Evolutionary conservation across 148 eudicot genomes (phyloP).

Genomic region (Hydrangea macrophylla): DNA sequence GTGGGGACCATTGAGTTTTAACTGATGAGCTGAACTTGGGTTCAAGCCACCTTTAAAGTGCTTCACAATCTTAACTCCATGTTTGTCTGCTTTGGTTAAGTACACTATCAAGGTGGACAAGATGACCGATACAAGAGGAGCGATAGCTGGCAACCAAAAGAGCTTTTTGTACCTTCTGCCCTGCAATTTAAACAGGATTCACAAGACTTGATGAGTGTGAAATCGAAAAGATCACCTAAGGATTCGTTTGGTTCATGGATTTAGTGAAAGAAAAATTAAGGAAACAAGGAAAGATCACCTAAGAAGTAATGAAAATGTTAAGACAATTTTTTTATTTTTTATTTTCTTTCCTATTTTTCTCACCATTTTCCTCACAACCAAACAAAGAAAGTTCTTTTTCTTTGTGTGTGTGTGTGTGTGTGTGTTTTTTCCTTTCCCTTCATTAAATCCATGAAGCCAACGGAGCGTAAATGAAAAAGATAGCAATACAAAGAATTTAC

Average conservation of each 20-base stretch:
- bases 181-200: conserved; percentile 19
- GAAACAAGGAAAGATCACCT: background rate
- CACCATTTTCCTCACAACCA: no score
- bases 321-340: no score
- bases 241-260: no score
- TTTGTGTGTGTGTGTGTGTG: no score
- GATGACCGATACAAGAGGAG: conserved; percentile 43
- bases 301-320: no score
- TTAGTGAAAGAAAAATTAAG: no score
- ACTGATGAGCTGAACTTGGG: conserved; percentile 39
- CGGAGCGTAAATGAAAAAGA: no score
- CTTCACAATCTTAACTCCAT: conserved; percentile 41
- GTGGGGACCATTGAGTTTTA: conserved; percentile 33
- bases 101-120: conserved; percentile 43
- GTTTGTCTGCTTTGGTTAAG: conserved; percentile 42
- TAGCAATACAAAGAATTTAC: background rate
- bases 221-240: background rate
- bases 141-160: conserved; percentile 53
- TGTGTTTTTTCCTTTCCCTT: no score
- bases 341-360: no score
- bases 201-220: background rate
- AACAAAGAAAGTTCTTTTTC: no score
- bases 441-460: no score
- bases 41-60: conserved; percentile 48
- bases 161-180: conserved; percentile 43